phyloP scores from a whole-genome alignment of 2,329 filamentous ascomycete species.

The Pseudogymnoascus sp. region DNA sequence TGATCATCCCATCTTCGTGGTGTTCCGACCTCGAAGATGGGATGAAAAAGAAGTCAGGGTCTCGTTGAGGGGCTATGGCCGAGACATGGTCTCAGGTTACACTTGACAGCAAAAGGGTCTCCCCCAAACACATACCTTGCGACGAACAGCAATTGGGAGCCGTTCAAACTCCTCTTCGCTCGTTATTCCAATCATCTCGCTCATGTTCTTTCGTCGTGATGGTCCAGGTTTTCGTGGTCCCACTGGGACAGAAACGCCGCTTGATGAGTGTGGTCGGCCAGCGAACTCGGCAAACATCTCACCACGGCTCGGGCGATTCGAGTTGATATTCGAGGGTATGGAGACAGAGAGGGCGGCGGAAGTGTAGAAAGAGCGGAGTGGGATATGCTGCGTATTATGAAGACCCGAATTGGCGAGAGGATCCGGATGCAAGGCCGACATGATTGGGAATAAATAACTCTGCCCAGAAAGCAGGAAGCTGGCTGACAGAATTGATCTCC shows the following conservation, averaged over 20 bases:
- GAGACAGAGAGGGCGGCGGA: neutral
- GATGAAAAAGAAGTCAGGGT: neutral
- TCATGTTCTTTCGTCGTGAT: conserved; percentile 22
- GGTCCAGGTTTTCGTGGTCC: neutral
- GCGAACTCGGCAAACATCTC: neutral
- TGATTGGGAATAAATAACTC: neutral
- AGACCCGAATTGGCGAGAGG: conserved; percentile 1
- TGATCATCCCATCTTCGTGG: neutral
- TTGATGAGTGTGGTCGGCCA: conserved; percentile 6
- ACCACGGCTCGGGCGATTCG: neutral
- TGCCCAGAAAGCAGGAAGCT: neutral
- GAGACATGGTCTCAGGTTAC: conserved; percentile 7
- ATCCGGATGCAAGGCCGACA: neutral
- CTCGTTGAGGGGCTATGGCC: neutral
- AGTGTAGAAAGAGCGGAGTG: neutral
- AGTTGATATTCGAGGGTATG: neutral
- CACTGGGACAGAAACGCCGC: neutral
- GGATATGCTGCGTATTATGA: conserved; percentile 9
- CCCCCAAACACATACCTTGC: conserved; percentile 37
- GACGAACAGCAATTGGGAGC: conserved; percentile 40
- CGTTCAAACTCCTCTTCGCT: conserved; percentile 42
- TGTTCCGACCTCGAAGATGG: neutral
- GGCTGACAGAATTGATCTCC: neutral
- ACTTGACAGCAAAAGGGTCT: neutral
- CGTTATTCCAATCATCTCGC: conserved; percentile 25